phyloP scores from a whole-genome alignment of 2,329 filamentous ascomycete genomes.

The Penicillium nordicum region DNA sequence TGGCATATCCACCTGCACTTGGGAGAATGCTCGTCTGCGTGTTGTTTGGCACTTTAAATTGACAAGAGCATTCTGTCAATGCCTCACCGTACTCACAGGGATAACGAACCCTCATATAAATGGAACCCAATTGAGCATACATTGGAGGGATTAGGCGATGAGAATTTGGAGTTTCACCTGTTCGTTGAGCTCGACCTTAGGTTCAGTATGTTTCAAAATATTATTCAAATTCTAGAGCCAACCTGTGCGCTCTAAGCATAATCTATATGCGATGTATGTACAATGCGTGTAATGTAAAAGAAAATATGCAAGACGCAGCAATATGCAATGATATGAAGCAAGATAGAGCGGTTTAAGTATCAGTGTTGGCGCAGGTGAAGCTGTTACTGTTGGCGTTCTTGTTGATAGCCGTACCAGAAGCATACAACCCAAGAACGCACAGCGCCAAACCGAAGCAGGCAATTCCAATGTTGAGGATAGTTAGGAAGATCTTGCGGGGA shows the following conservation, averaged over 20 bases:
- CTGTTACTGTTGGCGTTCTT: conserved; percentile 30
- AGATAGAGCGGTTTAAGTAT: conserved; percentile 7
- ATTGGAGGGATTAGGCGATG: not conserved
- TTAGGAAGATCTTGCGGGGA: conserved; percentile 45
- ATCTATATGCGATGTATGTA: conserved; percentile 10
- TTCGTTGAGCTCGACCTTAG: no score
- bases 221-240: conserved; percentile 7
- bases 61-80: no score
- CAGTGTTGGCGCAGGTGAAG: conserved; percentile 40
- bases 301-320: not conserved
- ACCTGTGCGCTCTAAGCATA: conserved; percentile 6
- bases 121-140: no score
- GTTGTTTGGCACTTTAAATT: no score
- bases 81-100: no score
- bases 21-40: no score
- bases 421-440: conserved; percentile 28
- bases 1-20: no score
- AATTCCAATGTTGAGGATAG: conserved; percentile 44
- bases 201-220: not conserved
- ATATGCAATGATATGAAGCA: not conserved
- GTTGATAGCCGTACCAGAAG: conserved; percentile 22
- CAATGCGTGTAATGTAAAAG: not conserved
- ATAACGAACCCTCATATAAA: no score
- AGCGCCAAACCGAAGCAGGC: conserved; percentile 30
- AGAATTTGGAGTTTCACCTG: not conserved